These are phyloP conservation scores for Cucurbita ficifolia DNA, from an alignment of 306 rosid genomes.

Conservation along the genomic window DNA sequence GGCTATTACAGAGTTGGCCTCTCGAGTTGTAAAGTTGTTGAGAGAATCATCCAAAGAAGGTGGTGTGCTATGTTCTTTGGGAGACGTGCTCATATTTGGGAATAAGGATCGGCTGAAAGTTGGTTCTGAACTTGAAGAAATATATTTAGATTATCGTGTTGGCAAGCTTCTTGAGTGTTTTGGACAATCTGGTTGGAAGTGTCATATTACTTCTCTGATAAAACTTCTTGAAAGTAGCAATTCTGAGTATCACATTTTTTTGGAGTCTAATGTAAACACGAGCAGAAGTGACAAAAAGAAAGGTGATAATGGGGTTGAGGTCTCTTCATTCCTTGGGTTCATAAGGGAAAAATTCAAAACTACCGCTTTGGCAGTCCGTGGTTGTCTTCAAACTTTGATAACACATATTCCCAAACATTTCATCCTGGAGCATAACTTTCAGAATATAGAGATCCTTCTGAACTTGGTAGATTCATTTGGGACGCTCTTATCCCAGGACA, in stretches of 20 bases:
- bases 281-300: neutral
- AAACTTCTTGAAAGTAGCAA: constrained; percentile 46
- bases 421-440: constrained; percentile 23
- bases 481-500: constrained; percentile 21
- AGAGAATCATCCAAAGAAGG: constrained; percentile 11
- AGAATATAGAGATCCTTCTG: constrained; percentile 18
- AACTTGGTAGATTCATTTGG: constrained; percentile 25
- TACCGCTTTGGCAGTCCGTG: constrained; percentile 13
- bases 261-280: constrained; percentile 26
- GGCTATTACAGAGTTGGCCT: constrained; percentile 56
- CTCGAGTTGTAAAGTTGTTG: constrained; percentile 37
- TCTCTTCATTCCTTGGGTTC: constrained; percentile 41
- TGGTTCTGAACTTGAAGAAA: constrained; percentile 34
- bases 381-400: constrained; percentile 27
- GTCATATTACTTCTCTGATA: constrained; percentile 34
- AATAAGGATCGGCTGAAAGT: constrained; percentile 46
- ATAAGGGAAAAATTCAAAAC: constrained; percentile 26
- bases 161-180: constrained; percentile 33
- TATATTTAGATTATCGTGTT: constrained; percentile 53
- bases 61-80: constrained; percentile 23
- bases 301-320: neutral
- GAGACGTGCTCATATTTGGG: constrained; percentile 57
- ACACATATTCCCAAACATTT: constrained; percentile 39
- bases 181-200: constrained; percentile 45
- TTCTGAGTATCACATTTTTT: constrained; percentile 29